Conservation (phyloP, 2,329 filamentous ascomycete species). For the Fusarium sp. region DNA sequence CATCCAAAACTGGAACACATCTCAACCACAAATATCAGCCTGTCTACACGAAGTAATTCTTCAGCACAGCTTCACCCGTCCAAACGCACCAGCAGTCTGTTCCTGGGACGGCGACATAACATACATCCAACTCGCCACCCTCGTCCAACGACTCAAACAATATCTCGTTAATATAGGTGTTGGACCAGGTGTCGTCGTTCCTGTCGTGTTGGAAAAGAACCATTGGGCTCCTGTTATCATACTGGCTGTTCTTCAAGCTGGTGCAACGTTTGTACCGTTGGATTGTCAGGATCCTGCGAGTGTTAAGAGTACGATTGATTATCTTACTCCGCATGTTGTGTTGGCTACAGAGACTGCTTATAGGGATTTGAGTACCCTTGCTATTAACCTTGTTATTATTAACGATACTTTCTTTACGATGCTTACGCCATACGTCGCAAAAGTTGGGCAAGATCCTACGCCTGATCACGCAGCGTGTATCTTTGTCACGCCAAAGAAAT, state of each 20-base stretch:
- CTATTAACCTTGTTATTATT: constrained; percentile 57
- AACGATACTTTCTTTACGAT: constrained; percentile 56
- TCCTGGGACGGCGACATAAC: constrained; percentile 61
- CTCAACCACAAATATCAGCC: constrained; percentile 54
- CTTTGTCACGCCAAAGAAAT: constrained; percentile 67
- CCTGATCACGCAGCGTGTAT: constrained; percentile 68
- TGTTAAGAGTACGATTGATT: constrained; percentile 57
- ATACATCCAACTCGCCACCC: constrained; percentile 55
- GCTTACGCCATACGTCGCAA: constrained; percentile 48
- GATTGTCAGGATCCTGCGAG: constrained; percentile 59
- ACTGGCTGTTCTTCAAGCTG: constrained; percentile 73
- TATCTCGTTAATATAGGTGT: constrained; percentile 65
- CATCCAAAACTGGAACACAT: constrained; percentile 62
- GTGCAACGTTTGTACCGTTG: constrained; percentile 63
- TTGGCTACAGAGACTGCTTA: constrained; percentile 59
- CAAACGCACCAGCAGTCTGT: constrained; percentile 56
- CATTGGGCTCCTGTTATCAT: constrained; percentile 76
- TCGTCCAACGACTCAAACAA: constrained; percentile 54
- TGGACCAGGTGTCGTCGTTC: constrained; percentile 67
- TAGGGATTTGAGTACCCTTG: constrained; percentile 54
- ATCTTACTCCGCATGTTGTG: constrained; percentile 58
- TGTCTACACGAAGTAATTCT: constrained; percentile 61
- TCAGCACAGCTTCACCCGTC: constrained; percentile 54
- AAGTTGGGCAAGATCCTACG: constrained; percentile 50
- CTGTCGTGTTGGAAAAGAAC: constrained; percentile 77